phyloP scores from a whole-genome alignment of 495 filamentous ascomycete genomes.

The Acidomyces sp. region DNA sequence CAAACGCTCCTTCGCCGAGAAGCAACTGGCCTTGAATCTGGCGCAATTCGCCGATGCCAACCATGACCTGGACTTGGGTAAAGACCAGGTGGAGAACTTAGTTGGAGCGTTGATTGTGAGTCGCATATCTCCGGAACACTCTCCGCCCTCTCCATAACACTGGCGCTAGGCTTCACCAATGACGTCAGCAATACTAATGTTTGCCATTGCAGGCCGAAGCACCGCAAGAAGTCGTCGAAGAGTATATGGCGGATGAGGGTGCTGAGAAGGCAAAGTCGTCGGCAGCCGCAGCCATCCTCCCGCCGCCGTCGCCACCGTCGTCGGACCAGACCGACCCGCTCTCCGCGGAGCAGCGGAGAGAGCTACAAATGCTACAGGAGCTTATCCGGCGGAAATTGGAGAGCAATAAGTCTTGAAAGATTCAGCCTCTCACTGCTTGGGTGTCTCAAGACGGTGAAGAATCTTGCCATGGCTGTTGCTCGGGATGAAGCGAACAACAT shows the following conservation, averaged over 20 bases:
- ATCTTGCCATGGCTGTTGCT: too few species aligned
- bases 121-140: too few species aligned
- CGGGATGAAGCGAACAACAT: too few species aligned
- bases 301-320: conserved; percentile 15
- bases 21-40: conserved; percentile 46
- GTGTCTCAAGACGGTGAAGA: too few species aligned
- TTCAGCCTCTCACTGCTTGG: too few species aligned
- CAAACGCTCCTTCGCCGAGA: conserved; percentile 30
- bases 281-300: neutral
- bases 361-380: conserved; percentile 18
- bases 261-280: conserved; percentile 4
- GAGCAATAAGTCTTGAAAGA: conserved; percentile 12
- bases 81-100: conserved; percentile 21
- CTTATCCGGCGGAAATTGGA: conserved; percentile 16
- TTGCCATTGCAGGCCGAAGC: conserved; percentile 28
- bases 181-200: conserved; percentile 22
- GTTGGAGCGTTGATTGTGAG: conserved; percentile 28
- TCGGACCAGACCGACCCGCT: conserved; percentile 17
- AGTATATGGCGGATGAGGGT: conserved; percentile 6
- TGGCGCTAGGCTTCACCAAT: conserved; percentile 6
- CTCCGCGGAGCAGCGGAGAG: conserved; percentile 13
- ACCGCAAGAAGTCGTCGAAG: conserved; percentile 20
- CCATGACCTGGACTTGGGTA: conserved; percentile 22
- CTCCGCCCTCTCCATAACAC: conserved; percentile 3
- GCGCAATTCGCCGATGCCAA: conserved; percentile 32